phyloP scores from a whole-genome alignment of 805 yeast species.

The Zygosaccharomyces bisporus region DNA sequence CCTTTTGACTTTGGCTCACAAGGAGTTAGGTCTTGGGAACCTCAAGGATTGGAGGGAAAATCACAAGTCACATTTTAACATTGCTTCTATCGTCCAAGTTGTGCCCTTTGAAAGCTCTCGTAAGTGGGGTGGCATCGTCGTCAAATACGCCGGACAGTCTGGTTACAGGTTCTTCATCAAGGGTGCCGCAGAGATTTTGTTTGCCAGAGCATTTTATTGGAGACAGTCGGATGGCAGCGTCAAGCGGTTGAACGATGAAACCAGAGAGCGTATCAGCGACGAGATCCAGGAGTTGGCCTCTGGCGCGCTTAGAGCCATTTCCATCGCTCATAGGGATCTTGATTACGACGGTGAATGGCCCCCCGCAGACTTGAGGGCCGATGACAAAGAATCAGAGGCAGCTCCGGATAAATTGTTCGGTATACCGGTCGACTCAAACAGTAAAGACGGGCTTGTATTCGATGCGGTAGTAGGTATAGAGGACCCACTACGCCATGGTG shows the following conservation, averaged over 20 bases:
- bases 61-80: constrained; percentile 27
- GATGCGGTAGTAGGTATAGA: constrained; percentile 87
- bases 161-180: constrained; percentile 64
- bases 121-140: constrained; percentile 87
- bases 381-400: constrained; percentile 39
- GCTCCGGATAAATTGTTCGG: constrained; percentile 43
- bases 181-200: constrained; percentile 92
- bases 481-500: constrained; percentile 91
- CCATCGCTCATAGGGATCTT: constrained; percentile 79
- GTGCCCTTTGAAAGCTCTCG: constrained; percentile 90
- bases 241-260: constrained; percentile 26
- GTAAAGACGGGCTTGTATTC: constrained; percentile 43
- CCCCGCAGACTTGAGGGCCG: constrained; percentile 45
- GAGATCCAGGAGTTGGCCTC: constrained; percentile 61
- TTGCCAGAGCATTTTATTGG: constrained; percentile 51
- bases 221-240: constrained; percentile 33
- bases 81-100: constrained; percentile 53
- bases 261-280: constrained; percentile 30
- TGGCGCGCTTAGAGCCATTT: constrained; percentile 81
- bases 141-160: constrained; percentile 41
- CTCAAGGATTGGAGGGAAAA: constrained; percentile 39
- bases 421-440: constrained; percentile 26
- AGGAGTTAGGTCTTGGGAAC: constrained; percentile 47
- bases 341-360: constrained; percentile 56
- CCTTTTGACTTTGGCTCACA: constrained; percentile 61